Evolutionary conservation across 176 grass and related monocot genomes (phyloP), one percentile per base, ranked within the genome.

Genomic region (Secale cereale): DNA sequence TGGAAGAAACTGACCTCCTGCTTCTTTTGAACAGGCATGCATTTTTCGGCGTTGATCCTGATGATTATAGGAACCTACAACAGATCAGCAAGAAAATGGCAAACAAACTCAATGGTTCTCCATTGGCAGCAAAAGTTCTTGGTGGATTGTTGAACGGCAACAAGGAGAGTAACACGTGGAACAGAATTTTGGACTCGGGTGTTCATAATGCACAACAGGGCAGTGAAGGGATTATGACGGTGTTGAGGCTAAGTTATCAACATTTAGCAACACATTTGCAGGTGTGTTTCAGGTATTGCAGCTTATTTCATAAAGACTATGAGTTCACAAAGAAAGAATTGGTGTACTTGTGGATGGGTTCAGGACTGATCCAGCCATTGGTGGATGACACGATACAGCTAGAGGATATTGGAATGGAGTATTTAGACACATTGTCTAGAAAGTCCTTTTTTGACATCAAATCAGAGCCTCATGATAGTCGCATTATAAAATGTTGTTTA

Each of bases 61-160:
- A 62, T 26, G 20, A 80, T 40, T 62, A 84, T 75, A 36, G 19
- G 16, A 68, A 66, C 20, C 59, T 92, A 52, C 76, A 85, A 36
- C 15, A 30, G 56, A 77, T 89, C 70, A 85, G 78, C 59, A 78
- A 80, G 46, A 64, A 87, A 76, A 92, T 89, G 41, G 65, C 41
- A 37, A n/a, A 2, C 12, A 92, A 87, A 35, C 72, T 92, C 29
- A 71, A 68, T 30, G 84, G 87, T 46, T 92, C 87, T 31, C 91
- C 91, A 70, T 70, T 89, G 52, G 83, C 87, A 66, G 91, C 84
- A 73, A 92, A 87, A 81, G 78, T 85, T 86, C 36, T 89, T 13
- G 84, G 87, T 70, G 91, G 80, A 41, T 54, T 84, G 59, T 78
- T 92, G 40, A 89, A 79, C 52, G 35, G 8, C 29, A 78, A 65